Evolutionary conservation across 306 rosid genomes (phyloP).

Genomic region (Gleditsia sinensis): DNA sequence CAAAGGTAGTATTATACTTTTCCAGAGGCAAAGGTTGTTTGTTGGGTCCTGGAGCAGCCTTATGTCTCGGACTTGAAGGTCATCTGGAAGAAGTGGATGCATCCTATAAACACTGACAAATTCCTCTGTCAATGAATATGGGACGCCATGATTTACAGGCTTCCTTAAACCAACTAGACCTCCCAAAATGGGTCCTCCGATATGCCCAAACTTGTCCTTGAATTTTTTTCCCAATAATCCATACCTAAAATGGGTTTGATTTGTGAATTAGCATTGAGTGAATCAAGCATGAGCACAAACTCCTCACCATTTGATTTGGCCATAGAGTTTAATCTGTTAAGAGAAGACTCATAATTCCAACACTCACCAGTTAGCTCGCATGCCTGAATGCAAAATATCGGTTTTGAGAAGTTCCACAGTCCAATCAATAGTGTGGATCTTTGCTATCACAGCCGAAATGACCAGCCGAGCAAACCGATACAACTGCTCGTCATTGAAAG

Average conservation of each 20-base stretch:
- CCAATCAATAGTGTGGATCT: slow-evolving; percentile 42
- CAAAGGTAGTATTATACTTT: slow-evolving; percentile 17
- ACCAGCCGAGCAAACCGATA: slow-evolving; percentile 36
- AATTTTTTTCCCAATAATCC: slow-evolving; percentile 40
- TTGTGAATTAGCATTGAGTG: no score
- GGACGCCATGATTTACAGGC: slow-evolving; percentile 31
- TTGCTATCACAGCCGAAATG: slow-evolving; percentile 39
- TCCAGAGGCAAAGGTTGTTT: slow-evolving; percentile 28
- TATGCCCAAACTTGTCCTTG: slow-evolving; percentile 40
- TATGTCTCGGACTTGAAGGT: slow-evolving; percentile 23
- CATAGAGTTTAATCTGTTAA: no score
- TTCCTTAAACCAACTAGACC: slow-evolving; percentile 34
- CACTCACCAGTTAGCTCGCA: slow-evolving; percentile 43
- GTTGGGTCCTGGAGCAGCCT: slow-evolving; percentile 3
- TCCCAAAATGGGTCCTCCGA: slow-evolving; percentile 24
- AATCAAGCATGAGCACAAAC: no score
- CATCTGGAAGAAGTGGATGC: slow-evolving; percentile 36
- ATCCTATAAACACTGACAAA: slow-evolving; percentile 36
- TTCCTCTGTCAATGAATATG: slow-evolving; percentile 40
- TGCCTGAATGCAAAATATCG: slow-evolving; percentile 29
- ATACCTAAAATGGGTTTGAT: slow-evolving; percentile 40
- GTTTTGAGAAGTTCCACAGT: slow-evolving; percentile 46
- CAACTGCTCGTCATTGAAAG: slow-evolving; percentile 29
- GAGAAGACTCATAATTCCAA: no score
- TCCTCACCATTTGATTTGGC: no score